phyloP scores from a whole-genome alignment of 495 filamentous ascomycete genomes.

The Xylaria acuta region DNA sequence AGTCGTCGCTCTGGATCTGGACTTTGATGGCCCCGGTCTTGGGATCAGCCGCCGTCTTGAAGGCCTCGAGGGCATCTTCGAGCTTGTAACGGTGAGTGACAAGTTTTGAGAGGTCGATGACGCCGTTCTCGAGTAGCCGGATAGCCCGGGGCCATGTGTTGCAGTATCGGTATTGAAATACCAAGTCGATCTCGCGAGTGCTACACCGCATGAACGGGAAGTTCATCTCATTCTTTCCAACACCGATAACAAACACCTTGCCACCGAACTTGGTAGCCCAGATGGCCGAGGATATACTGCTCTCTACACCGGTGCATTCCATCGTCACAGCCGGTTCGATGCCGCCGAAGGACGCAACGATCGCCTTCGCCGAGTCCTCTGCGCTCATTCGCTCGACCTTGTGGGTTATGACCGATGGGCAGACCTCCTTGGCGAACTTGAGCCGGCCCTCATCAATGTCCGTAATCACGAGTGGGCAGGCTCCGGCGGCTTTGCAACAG shows the following conservation, averaged over 20 bases:
- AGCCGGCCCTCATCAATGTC: constrained; percentile 89
- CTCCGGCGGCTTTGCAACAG: constrained; percentile 81
- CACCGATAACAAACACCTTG: constrained; percentile 92
- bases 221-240: constrained; percentile 91
- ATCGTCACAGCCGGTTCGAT: constrained; percentile 77
- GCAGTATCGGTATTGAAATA: constrained; percentile 94
- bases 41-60: constrained; percentile 83
- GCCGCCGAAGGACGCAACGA: constrained; percentile 70
- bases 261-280: constrained; percentile 90
- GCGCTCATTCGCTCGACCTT: constrained; percentile 72
- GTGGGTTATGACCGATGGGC: constrained; percentile 74
- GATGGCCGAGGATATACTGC: constrained; percentile 81
- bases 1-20: constrained; percentile 72
- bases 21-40: constrained; percentile 96
- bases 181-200: constrained; percentile 89
- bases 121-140: constrained; percentile 78
- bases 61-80: constrained; percentile 88
- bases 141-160: constrained; percentile 97
- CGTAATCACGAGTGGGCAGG: constrained; percentile 85
- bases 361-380: constrained; percentile 71
- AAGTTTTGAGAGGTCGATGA: constrained; percentile 78
- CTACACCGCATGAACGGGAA: constrained; percentile 92
- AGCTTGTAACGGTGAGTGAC: constrained; percentile 86
- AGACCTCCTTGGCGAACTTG: constrained; percentile 79
- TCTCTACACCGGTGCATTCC: constrained; percentile 95